These are phyloP conservation scores for Trichoderma guizhouense DNA, from an alignment of 2,329 filamentous ascomycete species.

Conservation along the genomic window DNA sequence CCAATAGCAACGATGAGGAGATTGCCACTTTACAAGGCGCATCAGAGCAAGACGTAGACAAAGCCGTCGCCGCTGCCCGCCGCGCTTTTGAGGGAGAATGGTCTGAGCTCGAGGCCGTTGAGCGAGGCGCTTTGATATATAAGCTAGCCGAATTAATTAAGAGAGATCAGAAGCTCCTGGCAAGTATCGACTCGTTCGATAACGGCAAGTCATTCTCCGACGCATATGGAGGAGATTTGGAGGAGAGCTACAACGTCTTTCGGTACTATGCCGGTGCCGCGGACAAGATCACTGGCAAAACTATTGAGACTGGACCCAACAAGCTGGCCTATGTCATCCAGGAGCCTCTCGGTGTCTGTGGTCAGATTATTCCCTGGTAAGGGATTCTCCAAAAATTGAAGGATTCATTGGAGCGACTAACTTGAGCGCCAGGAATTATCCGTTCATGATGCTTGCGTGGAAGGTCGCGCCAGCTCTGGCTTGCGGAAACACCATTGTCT, in stretches of 20 bases:
- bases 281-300: constrained; percentile 79
- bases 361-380: constrained; percentile 71
- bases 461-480: constrained; percentile 70
- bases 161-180: constrained; percentile 66
- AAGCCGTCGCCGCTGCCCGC: constrained; percentile 74
- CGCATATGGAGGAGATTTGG: constrained; percentile 65
- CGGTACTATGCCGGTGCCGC: constrained; percentile 72
- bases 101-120: constrained; percentile 60
- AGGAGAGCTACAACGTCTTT: constrained; percentile 60
- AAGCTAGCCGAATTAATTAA: constrained; percentile 75
- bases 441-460: constrained; percentile 71
- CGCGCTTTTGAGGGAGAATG: constrained; percentile 72
- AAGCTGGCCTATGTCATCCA: constrained; percentile 74
- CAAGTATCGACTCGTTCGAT: constrained; percentile 75
- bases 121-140: constrained; percentile 62
- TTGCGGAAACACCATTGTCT: constrained; percentile 63
- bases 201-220: constrained; percentile 71
- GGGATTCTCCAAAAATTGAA: neutral
- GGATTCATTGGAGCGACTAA: neutral
- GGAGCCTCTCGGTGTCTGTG: constrained; percentile 63
- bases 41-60: constrained; percentile 52
- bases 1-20: neutral
- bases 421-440: constrained; percentile 57
- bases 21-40: constrained; percentile 4
- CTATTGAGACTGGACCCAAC: constrained; percentile 67